These are phyloP conservation scores for Voacanga thouarsii DNA, from an alignment of 257 asterid genomes.

Conservation along the genomic window DNA sequence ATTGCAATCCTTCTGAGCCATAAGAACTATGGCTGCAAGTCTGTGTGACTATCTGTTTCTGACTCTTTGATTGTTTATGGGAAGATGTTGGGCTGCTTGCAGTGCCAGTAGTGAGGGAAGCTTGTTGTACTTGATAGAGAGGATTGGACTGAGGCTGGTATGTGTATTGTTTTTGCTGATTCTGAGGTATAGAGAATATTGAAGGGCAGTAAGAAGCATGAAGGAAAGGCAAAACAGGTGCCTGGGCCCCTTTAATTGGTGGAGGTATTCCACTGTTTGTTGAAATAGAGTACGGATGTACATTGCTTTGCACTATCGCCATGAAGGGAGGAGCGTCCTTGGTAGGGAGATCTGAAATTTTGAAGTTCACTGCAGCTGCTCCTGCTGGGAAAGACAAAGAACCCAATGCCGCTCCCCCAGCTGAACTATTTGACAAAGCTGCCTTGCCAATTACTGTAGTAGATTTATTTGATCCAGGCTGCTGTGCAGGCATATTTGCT, in stretches of 20 bases:
- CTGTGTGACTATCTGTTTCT: constrained; percentile 22
- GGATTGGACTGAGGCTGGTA: constrained; percentile 26
- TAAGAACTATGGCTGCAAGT: constrained; percentile 18
- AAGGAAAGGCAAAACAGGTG: constrained; percentile 30
- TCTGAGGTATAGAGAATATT: constrained; percentile 23
- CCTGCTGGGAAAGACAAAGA: constrained; percentile 32
- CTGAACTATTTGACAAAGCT: constrained; percentile 29
- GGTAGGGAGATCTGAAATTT: constrained; percentile 28
- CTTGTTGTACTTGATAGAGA: constrained; percentile 23
- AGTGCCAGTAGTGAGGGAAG: constrained; percentile 26
- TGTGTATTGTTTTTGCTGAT: constrained; percentile 30
- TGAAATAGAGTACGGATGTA: constrained; percentile 35
- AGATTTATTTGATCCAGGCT: constrained; percentile 32
- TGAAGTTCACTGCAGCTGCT: constrained; percentile 28
- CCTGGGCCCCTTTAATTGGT: constrained; percentile 22
- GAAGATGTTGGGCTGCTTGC: constrained; percentile 24
- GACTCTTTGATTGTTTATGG: constrained; percentile 25
- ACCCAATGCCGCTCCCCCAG: constrained; percentile 25
- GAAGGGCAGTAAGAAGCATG: constrained; percentile 38
- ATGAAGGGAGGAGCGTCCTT: constrained; percentile 37
- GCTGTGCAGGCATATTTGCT: constrained; percentile 25
- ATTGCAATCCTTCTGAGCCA: constrained; percentile 13
- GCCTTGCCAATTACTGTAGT: constrained; percentile 26
- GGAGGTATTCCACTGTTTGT: constrained; percentile 32
- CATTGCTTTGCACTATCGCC: constrained; percentile 39